Base-by-base conservation (phyloP, 2,329 filamentous ascomycete genomes). In the Sphaerulina vaccinii region DNA sequence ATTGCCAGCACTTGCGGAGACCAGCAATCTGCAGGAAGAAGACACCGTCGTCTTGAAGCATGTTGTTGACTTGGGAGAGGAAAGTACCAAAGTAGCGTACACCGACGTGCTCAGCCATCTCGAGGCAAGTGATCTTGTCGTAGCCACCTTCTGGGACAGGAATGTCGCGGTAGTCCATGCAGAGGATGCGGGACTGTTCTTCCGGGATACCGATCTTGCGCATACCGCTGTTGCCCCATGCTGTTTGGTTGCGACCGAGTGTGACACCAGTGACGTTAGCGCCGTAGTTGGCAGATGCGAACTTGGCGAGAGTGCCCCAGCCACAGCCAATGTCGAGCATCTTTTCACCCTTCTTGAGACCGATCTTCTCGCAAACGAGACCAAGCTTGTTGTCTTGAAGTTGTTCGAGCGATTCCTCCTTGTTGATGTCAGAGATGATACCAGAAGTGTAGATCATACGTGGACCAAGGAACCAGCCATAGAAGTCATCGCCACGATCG, bases 371-470 rank as follows among this genome's bases (percentile, higher is more conserved):
- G 73, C 92, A 97, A 44, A 99, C 92, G 63, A 95, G 79, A 61
- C 87, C 86, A 65, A 97, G 78, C 77, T 99, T 97, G 82, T 97
- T 97, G 74, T 97, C 92, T 78, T 97, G 93, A 39, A 97, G 82
- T 75, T 97, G 81, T 75, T 99, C 93, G 21, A 99, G 86, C 27
- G 84, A 83, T 76, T 97, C 93, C 75, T 97, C 93, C 62, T 79
- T 81, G 73, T 86, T 84, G 71, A 88, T 82, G 72, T 97, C 90
- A 56, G 87, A 87, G 70, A 99, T 95, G 66, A 99, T 79, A 65
- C 93, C 93, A 44, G 89, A 95, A 45, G 93, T 99, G 79, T 97
- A 97, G 74, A 97, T 90, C 93, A 97, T 99, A 68, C 92, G 91
- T 54, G 92, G 92, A 56, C 93, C 93, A 58, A 97, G 83, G 81